Evolutionary conservation across 805 yeast genomes (phyloP), one percentile per base, ranked within the genome.

Genomic region (Saccharomycopsis guyanensis): DNA sequence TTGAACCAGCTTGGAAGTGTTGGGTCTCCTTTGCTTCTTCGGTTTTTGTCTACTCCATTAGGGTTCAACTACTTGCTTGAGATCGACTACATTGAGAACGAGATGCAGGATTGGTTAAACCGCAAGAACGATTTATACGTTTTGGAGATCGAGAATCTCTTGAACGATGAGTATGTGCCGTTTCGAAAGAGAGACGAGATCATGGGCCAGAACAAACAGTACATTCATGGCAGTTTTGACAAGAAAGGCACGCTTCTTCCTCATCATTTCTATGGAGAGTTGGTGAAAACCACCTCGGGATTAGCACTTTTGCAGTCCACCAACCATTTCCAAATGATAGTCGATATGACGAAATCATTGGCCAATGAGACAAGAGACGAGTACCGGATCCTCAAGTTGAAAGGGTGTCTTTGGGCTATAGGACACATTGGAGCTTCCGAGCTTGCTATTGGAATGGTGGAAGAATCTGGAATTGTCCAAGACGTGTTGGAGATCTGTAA

Each of bases 251-350:
- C 57, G 36, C 42, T 57, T 3, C 48, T 69, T 16, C 87, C 88
- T 0, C 62, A 72, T 22, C 89, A 86, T 58, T 85, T 91, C 55
- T 87, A 86, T 61, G 85, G 86, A 13, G 86, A 81, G 55, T 66
- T 91, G 40, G 82, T 86, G 1, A 76, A 81, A 45, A 86, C 96
- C 0, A 82, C 76, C 48, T 91, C 85, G 49, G 97, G 97, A 0
- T 69, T 86, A 45, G 69, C 70, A 22, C 65, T 81, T 41, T 69
- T 91, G 40, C 69, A 73, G 25, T 66, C 73, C 29, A 70, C 48
- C 2, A 35, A 41, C 18, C 46, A 51, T 45, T 50, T 54, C 63
- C 12, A 38, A 48, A 6, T 55, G 51, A 54, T 58, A 15, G 53
- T 45, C 4, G 47, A 46, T 3, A 47, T 52, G 5, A 42, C 61